These are phyloP conservation scores for Dendrostoma leiphaemia DNA, from an alignment of 2,329 filamentous ascomycete genomes.

Conservation along the genomic window DNA sequence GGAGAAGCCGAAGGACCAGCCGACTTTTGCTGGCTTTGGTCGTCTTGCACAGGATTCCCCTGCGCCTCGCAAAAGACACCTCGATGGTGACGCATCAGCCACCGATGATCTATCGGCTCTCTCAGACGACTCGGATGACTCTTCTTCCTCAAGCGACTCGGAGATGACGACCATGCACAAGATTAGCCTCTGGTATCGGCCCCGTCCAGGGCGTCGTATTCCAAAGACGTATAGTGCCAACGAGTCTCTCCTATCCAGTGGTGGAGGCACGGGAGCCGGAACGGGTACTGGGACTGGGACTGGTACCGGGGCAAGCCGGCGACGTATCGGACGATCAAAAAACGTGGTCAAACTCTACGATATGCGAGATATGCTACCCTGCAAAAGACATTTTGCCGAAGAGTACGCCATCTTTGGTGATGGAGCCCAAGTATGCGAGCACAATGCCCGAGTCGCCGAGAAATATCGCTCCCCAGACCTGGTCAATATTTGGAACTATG, in stretches of 20 bases:
- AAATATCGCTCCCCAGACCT: conserved; percentile 69
- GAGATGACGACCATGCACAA: conserved; percentile 63
- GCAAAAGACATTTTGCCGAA: conserved; percentile 72
- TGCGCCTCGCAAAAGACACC: conserved; percentile 42
- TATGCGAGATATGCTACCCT: conserved; percentile 69
- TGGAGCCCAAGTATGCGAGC: conserved; percentile 74
- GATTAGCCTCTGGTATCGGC: conserved; percentile 56
- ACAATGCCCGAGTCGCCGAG: conserved; percentile 78
- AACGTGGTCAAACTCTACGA: conserved; percentile 75
- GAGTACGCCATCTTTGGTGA: conserved; percentile 84
- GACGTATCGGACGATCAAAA: conserved; percentile 50
- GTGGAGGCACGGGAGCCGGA: conserved; percentile 56
- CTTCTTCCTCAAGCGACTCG: conserved; percentile 57
- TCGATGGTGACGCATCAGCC: conserved; percentile 48
- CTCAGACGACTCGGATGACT: conserved; percentile 45
- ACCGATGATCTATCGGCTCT: conserved; percentile 49
- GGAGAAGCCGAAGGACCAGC: conserved; percentile 51
- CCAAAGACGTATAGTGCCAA: conserved; percentile 56
- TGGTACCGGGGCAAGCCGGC: conserved; percentile 51
- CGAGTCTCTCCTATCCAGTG: conserved; percentile 58
- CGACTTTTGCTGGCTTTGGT: conserved; percentile 57
- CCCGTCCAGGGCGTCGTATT: conserved; percentile 49
- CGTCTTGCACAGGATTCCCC: conserved; percentile 51
- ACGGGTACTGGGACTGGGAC: conserved; percentile 56
- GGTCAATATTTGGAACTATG: conserved; percentile 79